phyloP scores from a whole-genome alignment of 257 asterid species.

The Leptodermis oblonga region DNA sequence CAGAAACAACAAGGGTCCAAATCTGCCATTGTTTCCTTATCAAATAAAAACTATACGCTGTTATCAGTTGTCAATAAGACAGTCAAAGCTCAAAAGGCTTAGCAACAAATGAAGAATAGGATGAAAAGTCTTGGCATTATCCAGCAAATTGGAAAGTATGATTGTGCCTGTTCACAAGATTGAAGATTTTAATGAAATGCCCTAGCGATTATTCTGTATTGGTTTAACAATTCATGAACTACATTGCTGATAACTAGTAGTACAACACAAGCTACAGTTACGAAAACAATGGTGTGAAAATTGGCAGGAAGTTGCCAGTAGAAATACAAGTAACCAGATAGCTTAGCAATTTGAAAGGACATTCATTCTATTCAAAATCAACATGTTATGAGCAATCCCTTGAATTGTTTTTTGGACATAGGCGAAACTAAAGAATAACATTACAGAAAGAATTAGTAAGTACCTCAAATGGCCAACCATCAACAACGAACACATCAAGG shows the following conservation, averaged over 20 bases:
- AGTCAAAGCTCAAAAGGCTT: background rate
- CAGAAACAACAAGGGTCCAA: conserved; percentile 8
- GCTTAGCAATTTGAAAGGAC: background rate
- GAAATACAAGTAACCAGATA: background rate
- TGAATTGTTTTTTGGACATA: background rate
- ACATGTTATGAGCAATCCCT: background rate
- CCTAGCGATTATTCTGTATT: background rate
- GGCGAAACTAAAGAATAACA: background rate
- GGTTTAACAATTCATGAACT: background rate
- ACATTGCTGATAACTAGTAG: background rate
- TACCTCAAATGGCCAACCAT: conserved; percentile 97
- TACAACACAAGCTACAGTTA: background rate
- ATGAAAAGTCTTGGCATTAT: background rate
- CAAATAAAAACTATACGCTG: background rate
- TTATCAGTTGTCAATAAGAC: background rate
- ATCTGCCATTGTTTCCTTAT: conserved; percentile 10
- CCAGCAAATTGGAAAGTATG: background rate
- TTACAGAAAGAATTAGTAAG: conserved; percentile 10
- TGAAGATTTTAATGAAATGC: background rate
- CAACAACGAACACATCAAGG: conserved; percentile 94
- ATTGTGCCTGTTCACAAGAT: background rate
- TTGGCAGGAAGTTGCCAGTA: background rate
- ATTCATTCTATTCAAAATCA: background rate
- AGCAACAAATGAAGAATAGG: background rate
- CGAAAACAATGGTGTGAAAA: background rate